Evolutionary conservation across 1,284 basidiomycete species (phyloP).

Genomic region (Sphagnurus paluster): DNA sequence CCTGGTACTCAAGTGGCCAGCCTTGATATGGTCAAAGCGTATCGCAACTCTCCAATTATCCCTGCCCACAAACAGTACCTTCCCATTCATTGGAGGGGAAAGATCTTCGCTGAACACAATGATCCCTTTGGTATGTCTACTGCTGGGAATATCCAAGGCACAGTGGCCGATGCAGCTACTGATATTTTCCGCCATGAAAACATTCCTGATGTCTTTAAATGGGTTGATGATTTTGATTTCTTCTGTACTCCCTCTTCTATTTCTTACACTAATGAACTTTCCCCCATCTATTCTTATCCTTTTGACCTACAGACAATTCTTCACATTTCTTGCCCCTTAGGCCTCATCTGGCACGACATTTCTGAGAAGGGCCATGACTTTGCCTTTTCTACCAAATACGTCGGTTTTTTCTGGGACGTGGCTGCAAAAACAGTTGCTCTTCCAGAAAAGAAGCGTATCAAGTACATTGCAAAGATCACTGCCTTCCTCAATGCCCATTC

Average conservation of each 20-base stretch:
- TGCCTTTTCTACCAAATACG: no score
- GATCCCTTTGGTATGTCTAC: constrained; percentile 1
- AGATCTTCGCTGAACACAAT: background rate
- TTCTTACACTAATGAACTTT: background rate
- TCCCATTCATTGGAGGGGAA: background rate
- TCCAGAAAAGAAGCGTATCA: no score
- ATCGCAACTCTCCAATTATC: background rate
- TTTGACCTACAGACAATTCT: background rate
- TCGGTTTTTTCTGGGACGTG: background rate
- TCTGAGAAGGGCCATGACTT: background rate
- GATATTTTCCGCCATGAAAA: background rate
- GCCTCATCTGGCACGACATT: background rate
- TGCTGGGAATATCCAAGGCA: background rate
- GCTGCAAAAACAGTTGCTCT: no score
- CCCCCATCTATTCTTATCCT: background rate
- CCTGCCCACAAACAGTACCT: background rate
- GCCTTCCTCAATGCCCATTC: no score
- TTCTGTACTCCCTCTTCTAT: background rate
- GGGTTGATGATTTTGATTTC: constrained; percentile 3
- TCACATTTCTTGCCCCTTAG: background rate
- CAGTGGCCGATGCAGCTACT: background rate
- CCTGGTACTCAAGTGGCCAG: constrained; percentile 2
- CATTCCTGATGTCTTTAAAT: background rate
- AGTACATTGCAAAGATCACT: no score
- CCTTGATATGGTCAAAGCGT: background rate